Evolutionary conservation across 148 eudicot species (phyloP).

Genomic region (Camellia japonica): DNA sequence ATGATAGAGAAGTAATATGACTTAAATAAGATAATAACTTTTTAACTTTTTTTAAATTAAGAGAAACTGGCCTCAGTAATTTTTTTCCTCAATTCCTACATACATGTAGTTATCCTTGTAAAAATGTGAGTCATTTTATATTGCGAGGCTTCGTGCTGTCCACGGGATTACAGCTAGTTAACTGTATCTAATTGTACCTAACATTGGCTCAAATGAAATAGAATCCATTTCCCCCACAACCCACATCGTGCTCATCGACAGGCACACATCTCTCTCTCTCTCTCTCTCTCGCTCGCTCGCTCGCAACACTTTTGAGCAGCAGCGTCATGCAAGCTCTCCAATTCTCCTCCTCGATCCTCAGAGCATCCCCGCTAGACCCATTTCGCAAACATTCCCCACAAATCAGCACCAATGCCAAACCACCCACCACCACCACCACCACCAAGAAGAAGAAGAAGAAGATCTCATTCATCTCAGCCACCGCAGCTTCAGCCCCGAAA

Average conservation of each 20-base stretch:
- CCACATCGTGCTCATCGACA: constrained; percentile 11
- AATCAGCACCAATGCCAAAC: constrained; percentile 17
- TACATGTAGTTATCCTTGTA: no score
- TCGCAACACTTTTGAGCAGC: not conserved
- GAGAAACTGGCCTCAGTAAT: no score
- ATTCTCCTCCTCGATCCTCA: constrained; percentile 31
- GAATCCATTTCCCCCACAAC: constrained; percentile 7
- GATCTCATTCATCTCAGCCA: constrained; percentile 32
- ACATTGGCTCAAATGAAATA: no score
- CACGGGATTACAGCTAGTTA: no score
- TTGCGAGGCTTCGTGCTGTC: no score
- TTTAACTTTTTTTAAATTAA: no score
- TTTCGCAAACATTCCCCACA: constrained; percentile 31
- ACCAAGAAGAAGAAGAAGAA: not conserved
- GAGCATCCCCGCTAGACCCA: constrained; percentile 49
- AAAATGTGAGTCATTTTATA: no score
- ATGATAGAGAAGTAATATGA: no score
- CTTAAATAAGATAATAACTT: no score
- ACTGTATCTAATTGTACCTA: no score
- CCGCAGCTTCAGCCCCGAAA: constrained; percentile 47
- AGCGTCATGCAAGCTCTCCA: constrained; percentile 58
- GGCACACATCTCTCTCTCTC: not conserved
- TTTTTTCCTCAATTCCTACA: no score
- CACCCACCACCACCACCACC: constrained; percentile 6
- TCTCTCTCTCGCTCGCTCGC: not conserved